Percentiles rank a stretch among this genome's conserved stretches.
Conservation (phyloP, 768 basidiomycete species). For the Trametes elegans region DNA sequence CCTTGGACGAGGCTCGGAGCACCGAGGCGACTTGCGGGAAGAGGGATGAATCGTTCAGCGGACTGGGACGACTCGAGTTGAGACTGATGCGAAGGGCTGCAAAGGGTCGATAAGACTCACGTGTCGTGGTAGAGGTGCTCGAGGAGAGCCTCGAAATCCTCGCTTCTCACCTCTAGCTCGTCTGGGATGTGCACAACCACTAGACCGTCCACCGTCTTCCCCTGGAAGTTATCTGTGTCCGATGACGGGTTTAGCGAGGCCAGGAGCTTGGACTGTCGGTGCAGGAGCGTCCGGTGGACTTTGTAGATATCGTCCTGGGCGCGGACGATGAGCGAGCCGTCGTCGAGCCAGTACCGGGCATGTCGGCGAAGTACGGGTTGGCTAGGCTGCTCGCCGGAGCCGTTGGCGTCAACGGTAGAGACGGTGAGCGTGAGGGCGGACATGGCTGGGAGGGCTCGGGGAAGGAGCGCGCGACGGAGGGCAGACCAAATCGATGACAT, state of each 20-base stretch:
- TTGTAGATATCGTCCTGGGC: conserved; percentile 49
- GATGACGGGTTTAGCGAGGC: conserved; percentile 12
- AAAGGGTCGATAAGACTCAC: conserved; percentile 42
- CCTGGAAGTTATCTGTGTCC: neutral
- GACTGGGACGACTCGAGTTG: conserved; percentile 34
- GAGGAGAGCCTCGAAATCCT: conserved; percentile 57
- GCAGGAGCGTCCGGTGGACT: conserved; percentile 52
- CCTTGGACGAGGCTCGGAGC: conserved; percentile 54
- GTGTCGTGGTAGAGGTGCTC: conserved; percentile 64
- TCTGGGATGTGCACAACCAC: conserved; percentile 34
- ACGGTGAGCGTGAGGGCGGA: conserved; percentile 6
- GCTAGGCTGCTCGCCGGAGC: neutral
- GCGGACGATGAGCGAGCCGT: conserved; percentile 56
- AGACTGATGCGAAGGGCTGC: conserved; percentile 1
- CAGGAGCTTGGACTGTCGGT: conserved; percentile 45
- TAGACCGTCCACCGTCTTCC: neutral
- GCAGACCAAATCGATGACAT: conserved; percentile 4
- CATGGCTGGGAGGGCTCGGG: neutral
- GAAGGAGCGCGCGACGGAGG: neutral
- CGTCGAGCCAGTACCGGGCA: conserved; percentile 62
- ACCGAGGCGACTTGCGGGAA: conserved; percentile 51
- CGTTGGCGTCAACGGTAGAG: neutral
- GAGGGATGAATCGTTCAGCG: conserved; percentile 42
- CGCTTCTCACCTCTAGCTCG: conserved; percentile 36
- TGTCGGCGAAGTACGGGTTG: conserved; percentile 31